phyloP scores from a whole-genome alignment of 225 moss, liverwort and hornwort species.

The Sphagnum tenellum region DNA sequence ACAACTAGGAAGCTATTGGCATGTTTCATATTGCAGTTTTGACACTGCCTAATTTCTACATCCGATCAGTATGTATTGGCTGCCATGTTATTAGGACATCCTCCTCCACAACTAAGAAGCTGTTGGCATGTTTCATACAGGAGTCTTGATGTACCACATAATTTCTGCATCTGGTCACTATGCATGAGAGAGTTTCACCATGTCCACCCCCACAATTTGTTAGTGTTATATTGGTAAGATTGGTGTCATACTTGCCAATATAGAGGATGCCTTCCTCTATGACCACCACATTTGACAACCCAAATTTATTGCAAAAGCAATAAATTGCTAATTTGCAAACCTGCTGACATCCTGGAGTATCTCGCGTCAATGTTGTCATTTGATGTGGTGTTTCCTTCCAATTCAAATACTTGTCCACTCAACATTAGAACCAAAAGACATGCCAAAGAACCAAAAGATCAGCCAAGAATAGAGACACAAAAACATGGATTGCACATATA shows the following conservation, averaged over 20 bases:
- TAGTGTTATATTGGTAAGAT: slow-evolving; percentile 41
- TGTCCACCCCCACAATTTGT: slow-evolving; percentile 41
- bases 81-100: no score
- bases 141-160: no score
- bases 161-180: slow-evolving; percentile 7
- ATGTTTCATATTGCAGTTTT: no score
- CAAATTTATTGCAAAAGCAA: slow-evolving; percentile 38
- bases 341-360: slow-evolving; percentile 29
- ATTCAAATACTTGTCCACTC: slow-evolving; percentile 29
- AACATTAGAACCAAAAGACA: no score
- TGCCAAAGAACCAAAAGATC: no score
- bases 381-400: slow-evolving; percentile 46
- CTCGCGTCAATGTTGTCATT: slow-evolving; percentile 40
- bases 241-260: slow-evolving; percentile 42
- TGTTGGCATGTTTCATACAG: no score
- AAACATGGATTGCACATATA: no score
- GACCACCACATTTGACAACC: slow-evolving; percentile 34
- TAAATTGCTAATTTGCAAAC: slow-evolving; percentile 43
- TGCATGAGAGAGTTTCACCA: slow-evolving; percentile 31
- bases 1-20: no score
- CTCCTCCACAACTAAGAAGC: no score
- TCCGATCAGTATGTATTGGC: no score
- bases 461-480: no score
- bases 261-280: slow-evolving; percentile 46
- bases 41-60: no score